Evolutionary conservation across 495 filamentous ascomycete species (phyloP), one percentile per base, ranked within the genome.

Genomic region (Acidomyces sp.): DNA sequence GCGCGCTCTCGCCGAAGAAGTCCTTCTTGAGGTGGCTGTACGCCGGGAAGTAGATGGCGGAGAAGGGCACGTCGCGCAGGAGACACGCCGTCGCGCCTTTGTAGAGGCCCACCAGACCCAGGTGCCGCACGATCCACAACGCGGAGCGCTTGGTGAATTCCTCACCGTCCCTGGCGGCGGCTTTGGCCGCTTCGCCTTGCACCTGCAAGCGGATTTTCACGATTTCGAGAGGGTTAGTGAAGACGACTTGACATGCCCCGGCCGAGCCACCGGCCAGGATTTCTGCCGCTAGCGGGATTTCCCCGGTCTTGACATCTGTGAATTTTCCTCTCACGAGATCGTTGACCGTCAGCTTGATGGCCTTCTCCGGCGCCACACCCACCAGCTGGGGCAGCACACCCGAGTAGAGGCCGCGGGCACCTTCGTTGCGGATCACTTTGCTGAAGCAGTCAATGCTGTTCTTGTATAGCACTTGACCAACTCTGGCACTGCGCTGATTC

Each of bases 121-220:
- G 69, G 58, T 96, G 94, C 56, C 76, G 78, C 17, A 96, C 81
- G 53, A 97, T 96, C 92, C 90, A 97, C 57, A 95, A 80, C 25
- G 90, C 90, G 11, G 85, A 93, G 39, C 90, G 81, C 54, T 79
- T 80, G 36, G 82, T 82, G 11, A 75, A 74, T 32, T 78, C 84
- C 51, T 92, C 84, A 19, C 43, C 48, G 4, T 46, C 48, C 7
- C 48, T 34, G 7, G 44, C 32, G 4, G 87, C 78, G 20, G 66
- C 82, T 66, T 93, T 95, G 37, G 85, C 77, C 21, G 95, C 76
- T 61, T 97, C 90, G 45, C 90, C 90, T 67, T 97, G 90, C 6
- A 96, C 85, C 62, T 97, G 90, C 31, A 97, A 74, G 51, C 90
- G 82, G 51, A 97, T 97, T 69, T 97, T 97, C 59, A 97, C 90